A percentile compares a stretch with the other conserved stretches of the same genome.
phyloP scores from a whole-genome alignment of 192 early-diverging fungal species.

The Podochytrium sp. region DNA sequence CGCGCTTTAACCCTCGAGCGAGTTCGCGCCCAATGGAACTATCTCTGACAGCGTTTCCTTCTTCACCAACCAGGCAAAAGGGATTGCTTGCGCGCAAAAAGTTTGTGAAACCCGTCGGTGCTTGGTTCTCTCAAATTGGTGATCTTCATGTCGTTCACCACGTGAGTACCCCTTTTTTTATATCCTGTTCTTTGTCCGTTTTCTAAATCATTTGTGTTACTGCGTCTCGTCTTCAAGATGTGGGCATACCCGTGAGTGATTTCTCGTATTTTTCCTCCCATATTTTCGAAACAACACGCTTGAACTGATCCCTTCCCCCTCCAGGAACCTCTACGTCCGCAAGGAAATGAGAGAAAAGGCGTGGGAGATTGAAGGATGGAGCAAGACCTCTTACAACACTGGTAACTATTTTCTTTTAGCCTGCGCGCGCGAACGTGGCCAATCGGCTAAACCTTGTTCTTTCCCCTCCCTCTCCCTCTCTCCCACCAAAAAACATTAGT shows the following conservation, averaged over 20 bases:
- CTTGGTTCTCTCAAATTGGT: constrained; percentile 95
- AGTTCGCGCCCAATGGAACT: neutral
- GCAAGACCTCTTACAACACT: constrained; percentile 88
- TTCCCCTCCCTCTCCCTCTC: neutral
- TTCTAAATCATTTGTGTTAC: neutral
- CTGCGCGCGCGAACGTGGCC: too few species aligned
- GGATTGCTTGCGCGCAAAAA: constrained; percentile 87
- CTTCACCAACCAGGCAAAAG: constrained; percentile 52
- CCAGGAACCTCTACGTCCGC: constrained; percentile 80
- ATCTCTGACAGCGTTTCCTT: neutral
- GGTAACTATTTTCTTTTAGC: too few species aligned
- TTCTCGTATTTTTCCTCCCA: constrained; percentile 13
- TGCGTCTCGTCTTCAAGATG: neutral
- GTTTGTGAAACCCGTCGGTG: constrained; percentile 91
- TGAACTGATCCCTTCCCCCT: neutral
- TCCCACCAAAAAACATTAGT: neutral
- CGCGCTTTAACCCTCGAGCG: too few species aligned
- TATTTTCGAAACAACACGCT: neutral
- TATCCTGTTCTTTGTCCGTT: neutral
- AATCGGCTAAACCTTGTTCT: too few species aligned
- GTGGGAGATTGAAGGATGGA: constrained; percentile 94
- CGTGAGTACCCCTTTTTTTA: neutral
- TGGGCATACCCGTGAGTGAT: constrained; percentile 25
- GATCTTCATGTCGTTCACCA: constrained; percentile 63
- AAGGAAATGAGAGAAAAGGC: constrained; percentile 89